Evolutionary conservation across 768 basidiomycete species (phyloP), one percentile per base, ranked within the genome.

Genomic region (Boletus rex-veris): DNA sequence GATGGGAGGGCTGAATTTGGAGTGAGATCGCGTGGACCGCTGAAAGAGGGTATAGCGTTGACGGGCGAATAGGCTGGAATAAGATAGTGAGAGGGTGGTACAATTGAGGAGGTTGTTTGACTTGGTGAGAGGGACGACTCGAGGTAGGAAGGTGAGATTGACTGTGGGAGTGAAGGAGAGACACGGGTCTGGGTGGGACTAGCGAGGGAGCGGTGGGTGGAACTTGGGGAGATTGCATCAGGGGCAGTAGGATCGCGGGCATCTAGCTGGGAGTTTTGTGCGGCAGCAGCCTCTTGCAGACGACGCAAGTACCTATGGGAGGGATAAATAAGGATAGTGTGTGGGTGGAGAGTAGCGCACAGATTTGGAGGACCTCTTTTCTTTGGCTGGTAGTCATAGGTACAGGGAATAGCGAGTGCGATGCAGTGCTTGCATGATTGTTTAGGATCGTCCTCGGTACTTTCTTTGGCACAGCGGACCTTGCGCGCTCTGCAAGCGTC

Each of bases 301-400:
- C 89, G 80, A 39, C 90, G 82, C 44, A 92, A 74, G 68, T 92
- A 92, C 53, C 88, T 92, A 58, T 26, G 21, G 18, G 40, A 18
- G 37, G 3, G 19, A 26, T 57, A 42, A 58, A 45, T 18, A 18
- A 11, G 36, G 21, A 1, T 24, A 4, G 19, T 5, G 12, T 3
- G 28, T 37, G 40, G 30, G 33, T 35, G 18, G 21, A 26, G 42
- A 50, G 40, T 9, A 28, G 66, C 84, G 71, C 71, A 95, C 89
- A 93, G 77, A 70, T 95, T 95, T 2, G 92, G 93, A 4, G 93
- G 93, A 0, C 93, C 93, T 52, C 93, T 77, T 71, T 95, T 95
- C 77, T 93, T 93, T 18, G 93, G 93, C 67, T 90, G 88, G 68
- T 95, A 95, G 65, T 92, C 88, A 61, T 94, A 96, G 1, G 89